These are phyloP conservation scores for Cucurbita moschata DNA, from an alignment of 306 rosid genomes.

Conservation along the genomic window DNA sequence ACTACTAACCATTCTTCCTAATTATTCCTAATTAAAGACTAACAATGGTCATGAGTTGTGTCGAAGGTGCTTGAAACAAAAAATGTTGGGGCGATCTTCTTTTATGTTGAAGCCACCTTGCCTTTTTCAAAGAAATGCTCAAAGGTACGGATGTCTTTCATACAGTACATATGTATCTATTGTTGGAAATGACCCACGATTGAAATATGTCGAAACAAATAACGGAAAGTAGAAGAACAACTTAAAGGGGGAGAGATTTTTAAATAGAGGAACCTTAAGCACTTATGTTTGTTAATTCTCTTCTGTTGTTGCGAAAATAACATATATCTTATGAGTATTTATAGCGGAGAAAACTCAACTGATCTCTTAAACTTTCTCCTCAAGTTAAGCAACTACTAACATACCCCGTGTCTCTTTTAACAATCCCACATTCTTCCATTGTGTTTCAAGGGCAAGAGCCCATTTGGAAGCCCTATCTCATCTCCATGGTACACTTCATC, in stretches of 20 bases:
- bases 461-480: conserved; percentile 40
- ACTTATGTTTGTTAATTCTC: no score
- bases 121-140: not conserved
- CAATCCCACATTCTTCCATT: conserved; percentile 56
- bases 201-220: no score
- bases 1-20: no score
- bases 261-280: no score
- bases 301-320: no score
- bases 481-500: conserved; percentile 64
- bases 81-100: not conserved
- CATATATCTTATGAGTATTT: no score
- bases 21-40: no score
- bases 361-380: conserved; percentile 58
- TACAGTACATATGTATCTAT: no score
- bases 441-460: conserved; percentile 60
- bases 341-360: conserved; percentile 39
- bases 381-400: conserved; percentile 72
- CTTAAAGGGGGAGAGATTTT: not conserved
- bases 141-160: not conserved
- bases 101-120: not conserved
- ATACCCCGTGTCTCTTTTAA: conserved; percentile 48
- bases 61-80: not conserved
- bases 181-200: no score
- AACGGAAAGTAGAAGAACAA: not conserved
- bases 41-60: not conserved